Evolutionary conservation across 2,329 filamentous ascomycete genomes (phyloP).

Genomic region (Colletotrichum somersetense): DNA sequence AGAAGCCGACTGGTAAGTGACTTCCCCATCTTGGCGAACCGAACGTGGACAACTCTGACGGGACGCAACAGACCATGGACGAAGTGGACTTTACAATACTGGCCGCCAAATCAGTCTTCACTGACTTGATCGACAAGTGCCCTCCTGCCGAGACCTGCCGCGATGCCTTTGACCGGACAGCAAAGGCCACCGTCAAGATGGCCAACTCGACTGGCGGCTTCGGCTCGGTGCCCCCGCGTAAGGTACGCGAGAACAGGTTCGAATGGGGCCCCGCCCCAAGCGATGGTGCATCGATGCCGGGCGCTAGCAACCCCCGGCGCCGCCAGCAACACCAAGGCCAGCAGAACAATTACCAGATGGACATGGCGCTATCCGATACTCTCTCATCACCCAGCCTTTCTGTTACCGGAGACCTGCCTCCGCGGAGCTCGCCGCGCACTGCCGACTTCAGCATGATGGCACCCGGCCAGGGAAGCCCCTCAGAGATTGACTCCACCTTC

Average conservation of each 20-base stretch:
- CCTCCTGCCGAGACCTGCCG: conserved; percentile 94
- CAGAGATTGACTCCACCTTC: conserved; percentile 57
- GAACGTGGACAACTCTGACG: conserved; percentile 45
- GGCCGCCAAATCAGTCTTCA: conserved; percentile 91
- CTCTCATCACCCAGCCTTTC: conserved; percentile 58
- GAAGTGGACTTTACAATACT: conserved; percentile 98
- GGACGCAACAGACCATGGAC: conserved; percentile 76
- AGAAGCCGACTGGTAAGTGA: conserved; percentile 84
- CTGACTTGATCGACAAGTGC: conserved; percentile 93
- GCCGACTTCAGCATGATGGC: conserved; percentile 54
- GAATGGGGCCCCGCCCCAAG: conserved; percentile 49
- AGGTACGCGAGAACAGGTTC: conserved; percentile 38
- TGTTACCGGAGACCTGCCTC: conserved; percentile 51
- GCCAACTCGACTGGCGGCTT: conserved; percentile 89
- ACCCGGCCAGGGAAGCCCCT: conserved; percentile 48
- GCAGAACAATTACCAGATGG: conserved; percentile 48
- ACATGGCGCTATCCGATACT: conserved; percentile 54
- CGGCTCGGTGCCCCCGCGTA: conserved; percentile 55
- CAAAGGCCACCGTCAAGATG: conserved; percentile 96
- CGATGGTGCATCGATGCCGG: conserved; percentile 45
- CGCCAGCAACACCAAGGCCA: conserved; percentile 44
- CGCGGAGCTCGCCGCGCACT: conserved; percentile 57
- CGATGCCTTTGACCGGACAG: conserved; percentile 94
- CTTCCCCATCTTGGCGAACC: background rate
- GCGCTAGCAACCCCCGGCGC: conserved; percentile 44